phyloP scores from a whole-genome alignment of 1,139 yeast species.

The Taphrina confusa region DNA sequence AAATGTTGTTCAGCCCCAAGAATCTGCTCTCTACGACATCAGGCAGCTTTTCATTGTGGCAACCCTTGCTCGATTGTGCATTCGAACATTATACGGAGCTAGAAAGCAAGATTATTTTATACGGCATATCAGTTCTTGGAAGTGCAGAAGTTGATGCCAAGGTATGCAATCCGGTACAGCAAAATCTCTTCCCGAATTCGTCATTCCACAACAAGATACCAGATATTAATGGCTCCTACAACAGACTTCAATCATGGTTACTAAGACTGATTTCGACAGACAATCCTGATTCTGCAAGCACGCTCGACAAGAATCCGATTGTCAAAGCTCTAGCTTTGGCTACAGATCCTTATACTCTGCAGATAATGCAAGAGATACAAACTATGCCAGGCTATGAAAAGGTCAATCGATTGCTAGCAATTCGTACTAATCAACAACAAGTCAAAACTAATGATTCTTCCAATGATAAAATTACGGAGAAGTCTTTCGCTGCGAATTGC shows the following conservation, averaged over 20 bases:
- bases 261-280: background rate
- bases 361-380: background rate
- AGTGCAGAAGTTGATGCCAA: too few species aligned
- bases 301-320: background rate
- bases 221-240: conserved; percentile 1
- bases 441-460: too few species aligned
- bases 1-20: conserved; percentile 12
- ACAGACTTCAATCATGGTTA: conserved; percentile 10
- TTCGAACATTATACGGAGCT: conserved; percentile 1
- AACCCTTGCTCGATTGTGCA: conserved; percentile 23
- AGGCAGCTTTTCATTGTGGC: background rate
- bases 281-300: background rate
- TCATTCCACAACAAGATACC: background rate
- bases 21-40: conserved; percentile 10
- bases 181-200: background rate
- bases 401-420: background rate
- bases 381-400: background rate
- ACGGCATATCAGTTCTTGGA: conserved; percentile 17
- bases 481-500: too few species aligned
- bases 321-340: conserved; percentile 7
- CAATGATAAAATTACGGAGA: too few species aligned
- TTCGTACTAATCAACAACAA: conserved; percentile 2
- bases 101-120: background rate
- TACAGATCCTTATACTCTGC: conserved; percentile 8
- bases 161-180: too few species aligned